Conservation (phyloP, 495 filamentous ascomycete species). For the Penicillium flavigenum region DNA sequence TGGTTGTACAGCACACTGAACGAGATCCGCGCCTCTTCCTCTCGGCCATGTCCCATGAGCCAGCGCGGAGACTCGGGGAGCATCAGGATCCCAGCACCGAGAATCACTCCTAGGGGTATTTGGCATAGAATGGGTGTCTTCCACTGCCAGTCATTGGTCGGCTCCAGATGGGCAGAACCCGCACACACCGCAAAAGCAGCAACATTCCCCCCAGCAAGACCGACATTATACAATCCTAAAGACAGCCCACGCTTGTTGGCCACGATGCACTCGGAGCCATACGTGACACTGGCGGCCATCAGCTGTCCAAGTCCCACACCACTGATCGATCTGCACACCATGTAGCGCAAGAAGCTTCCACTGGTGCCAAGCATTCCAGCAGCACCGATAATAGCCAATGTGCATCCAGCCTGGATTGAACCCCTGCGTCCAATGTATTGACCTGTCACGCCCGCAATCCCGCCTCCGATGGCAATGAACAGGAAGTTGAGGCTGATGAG, state of each 20-base stretch:
- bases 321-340: slow-evolving; percentile 34
- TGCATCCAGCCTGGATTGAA: slow-evolving; percentile 24
- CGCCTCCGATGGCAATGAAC: slow-evolving; percentile 30
- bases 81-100: slow-evolving; percentile 31
- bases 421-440: slow-evolving; percentile 25
- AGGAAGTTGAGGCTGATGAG: slow-evolving; percentile 32
- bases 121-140: slow-evolving; percentile 34
- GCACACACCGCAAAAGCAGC: slow-evolving; percentile 30
- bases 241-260: slow-evolving; percentile 30
- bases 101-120: slow-evolving; percentile 29
- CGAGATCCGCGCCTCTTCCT: slow-evolving; percentile 26
- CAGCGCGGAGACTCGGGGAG: slow-evolving; percentile 36
- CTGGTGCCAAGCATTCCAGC: slow-evolving; percentile 29
- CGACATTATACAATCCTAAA: slow-evolving; percentile 31
- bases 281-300: slow-evolving; percentile 20
- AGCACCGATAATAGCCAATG: slow-evolving; percentile 24
- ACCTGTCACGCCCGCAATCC: slow-evolving; percentile 24
- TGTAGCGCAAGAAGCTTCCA: slow-evolving; percentile 30
- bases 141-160: slow-evolving; percentile 32
- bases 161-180: slow-evolving; percentile 24
- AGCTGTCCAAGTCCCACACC: slow-evolving; percentile 31
- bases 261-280: slow-evolving; percentile 33
- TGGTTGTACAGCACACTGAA: slow-evolving; percentile 26
- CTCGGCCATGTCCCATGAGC: slow-evolving; percentile 23
- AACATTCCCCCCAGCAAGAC: slow-evolving; percentile 29